A percentile compares a stretch with the other conserved stretches of the same genome.
These are phyloP conservation scores for Pelargonium fulgidum DNA, from an alignment of 441 rosid species.

Conservation along the genomic window DNA sequence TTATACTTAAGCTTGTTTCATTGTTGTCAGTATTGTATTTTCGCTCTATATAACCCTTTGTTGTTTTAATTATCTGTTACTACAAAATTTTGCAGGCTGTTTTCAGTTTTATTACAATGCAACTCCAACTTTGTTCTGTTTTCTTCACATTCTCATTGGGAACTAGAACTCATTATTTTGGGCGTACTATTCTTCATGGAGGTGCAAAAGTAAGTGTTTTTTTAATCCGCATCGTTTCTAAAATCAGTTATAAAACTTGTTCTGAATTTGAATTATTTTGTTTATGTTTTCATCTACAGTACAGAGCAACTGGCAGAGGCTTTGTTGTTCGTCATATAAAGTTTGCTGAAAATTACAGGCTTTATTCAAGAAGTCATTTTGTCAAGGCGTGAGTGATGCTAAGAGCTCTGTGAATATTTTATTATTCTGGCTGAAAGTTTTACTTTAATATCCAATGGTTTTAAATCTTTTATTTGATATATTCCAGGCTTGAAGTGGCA, in stretches of 20 bases:
- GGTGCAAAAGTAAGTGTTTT: constrained; percentile 74
- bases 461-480: constrained; percentile 21
- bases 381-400: constrained; percentile 62
- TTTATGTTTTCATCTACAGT: constrained; percentile 42
- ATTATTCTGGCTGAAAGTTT: neutral
- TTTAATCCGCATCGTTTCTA: neutral
- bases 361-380: constrained; percentile 96
- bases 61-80: constrained; percentile 9
- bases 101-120: constrained; percentile 91
- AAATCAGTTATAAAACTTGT: neutral
- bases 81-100: constrained; percentile 54
- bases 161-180: constrained; percentile 94
- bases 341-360: constrained; percentile 92
- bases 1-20: neutral
- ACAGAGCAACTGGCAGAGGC: constrained; percentile 97
- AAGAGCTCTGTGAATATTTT: constrained; percentile 14
- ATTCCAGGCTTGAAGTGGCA: constrained; percentile 73
- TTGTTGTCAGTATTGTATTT: neutral
- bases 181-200: constrained; percentile 96
- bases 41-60: constrained; percentile 8
- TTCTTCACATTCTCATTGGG: constrained; percentile 99
- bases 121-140: constrained; percentile 89
- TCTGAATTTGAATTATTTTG: constrained; percentile 18
- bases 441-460: constrained; percentile 4
- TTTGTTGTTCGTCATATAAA: constrained; percentile 92